phyloP scores from a whole-genome alignment of 225 moss, liverwort and hornwort genomes.

The Sphagnum contortum region DNA sequence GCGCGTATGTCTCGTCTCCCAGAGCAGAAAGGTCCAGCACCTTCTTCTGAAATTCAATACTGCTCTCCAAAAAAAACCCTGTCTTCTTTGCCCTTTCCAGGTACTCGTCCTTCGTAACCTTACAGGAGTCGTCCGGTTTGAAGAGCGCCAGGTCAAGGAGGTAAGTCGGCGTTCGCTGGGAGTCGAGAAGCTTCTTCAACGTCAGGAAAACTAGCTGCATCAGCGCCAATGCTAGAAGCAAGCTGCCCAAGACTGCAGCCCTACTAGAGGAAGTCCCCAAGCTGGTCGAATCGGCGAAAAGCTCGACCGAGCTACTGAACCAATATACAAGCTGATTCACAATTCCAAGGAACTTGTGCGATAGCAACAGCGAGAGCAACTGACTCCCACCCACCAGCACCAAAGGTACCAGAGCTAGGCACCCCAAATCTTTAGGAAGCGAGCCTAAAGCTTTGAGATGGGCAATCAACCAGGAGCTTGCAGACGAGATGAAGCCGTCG shows the following conservation, averaged over 20 bases:
- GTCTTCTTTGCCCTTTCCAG: conserved; percentile 7
- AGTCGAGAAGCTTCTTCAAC: too few relatives aligned
- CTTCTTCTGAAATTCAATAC: conserved; percentile 22
- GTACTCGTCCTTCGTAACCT: conserved; percentile 24
- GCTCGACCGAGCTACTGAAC: too few relatives aligned
- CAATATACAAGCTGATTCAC: too few relatives aligned
- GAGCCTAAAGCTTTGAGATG: conserved; percentile 5
- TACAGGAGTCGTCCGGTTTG: conserved; percentile 17
- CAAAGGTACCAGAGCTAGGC: conserved; percentile 5
- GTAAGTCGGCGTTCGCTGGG: conserved; percentile 4
- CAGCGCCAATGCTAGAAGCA: too few relatives aligned
- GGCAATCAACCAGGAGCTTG: conserved; percentile 12
- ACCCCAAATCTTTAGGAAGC: conserved; percentile 1
- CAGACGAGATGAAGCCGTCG: too few relatives aligned
- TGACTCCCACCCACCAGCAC: conserved; percentile 14
- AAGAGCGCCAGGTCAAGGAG: conserved; percentile 26
- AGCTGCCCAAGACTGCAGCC: too few relatives aligned
- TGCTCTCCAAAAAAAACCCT: conserved; percentile 12
- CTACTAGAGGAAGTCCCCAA: too few relatives aligned
- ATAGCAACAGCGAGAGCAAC: too few relatives aligned
- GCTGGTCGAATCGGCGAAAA: too few relatives aligned
- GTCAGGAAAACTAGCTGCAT: too few relatives aligned
- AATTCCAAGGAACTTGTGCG: too few relatives aligned
- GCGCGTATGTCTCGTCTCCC: conserved; percentile 32
- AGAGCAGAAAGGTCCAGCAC: conserved; percentile 24